Percentiles rank a stretch among this genome's conserved stretches.
Evolutionary conservation across 768 basidiomycete species (phyloP).

Genomic region (Trametes gibbosa): DNA sequence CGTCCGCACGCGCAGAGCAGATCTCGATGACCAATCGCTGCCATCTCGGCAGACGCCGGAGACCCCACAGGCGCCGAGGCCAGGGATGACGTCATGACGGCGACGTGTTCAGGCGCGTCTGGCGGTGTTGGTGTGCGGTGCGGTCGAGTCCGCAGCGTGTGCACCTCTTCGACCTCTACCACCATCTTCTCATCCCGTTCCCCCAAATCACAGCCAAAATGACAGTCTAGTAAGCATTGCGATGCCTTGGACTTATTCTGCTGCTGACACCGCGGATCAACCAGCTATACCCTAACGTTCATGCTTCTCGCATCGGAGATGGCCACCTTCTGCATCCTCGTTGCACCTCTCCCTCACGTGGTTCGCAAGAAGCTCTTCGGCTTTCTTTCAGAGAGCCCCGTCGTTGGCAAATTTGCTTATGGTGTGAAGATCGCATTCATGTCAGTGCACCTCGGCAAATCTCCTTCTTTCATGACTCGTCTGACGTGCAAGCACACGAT

Average conservation of each 20-base stretch:
- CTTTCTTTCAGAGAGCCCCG: slow-evolving; percentile 64
- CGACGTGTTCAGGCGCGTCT: slow-evolving; percentile 17
- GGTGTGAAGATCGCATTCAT: slow-evolving; percentile 94
- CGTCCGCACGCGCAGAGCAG: slow-evolving; percentile 9
- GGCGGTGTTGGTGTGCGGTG: background rate
- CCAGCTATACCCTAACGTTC: slow-evolving; percentile 80
- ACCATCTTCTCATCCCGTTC: slow-evolving; percentile 1
- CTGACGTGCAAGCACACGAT: background rate
- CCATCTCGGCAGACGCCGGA: background rate
- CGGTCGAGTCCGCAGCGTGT: slow-evolving; percentile 4
- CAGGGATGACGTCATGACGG: slow-evolving; percentile 19
- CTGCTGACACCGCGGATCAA: background rate
- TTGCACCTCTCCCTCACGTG: slow-evolving; percentile 79
- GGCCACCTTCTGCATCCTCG: slow-evolving; percentile 81
- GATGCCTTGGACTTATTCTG: background rate
- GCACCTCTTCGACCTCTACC: background rate
- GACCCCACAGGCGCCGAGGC: background rate
- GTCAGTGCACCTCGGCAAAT: slow-evolving; percentile 37
- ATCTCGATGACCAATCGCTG: slow-evolving; percentile 20
- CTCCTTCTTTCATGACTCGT: no score
- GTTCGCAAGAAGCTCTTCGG: slow-evolving; percentile 68
- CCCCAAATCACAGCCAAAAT: slow-evolving; percentile 28
- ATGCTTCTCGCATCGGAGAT: slow-evolving; percentile 81
- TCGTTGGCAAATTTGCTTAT: slow-evolving; percentile 85
- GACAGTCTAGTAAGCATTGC: slow-evolving; percentile 45